phyloP scores from a whole-genome alignment of 306 rosid genomes.

The Cajanus cajan region DNA sequence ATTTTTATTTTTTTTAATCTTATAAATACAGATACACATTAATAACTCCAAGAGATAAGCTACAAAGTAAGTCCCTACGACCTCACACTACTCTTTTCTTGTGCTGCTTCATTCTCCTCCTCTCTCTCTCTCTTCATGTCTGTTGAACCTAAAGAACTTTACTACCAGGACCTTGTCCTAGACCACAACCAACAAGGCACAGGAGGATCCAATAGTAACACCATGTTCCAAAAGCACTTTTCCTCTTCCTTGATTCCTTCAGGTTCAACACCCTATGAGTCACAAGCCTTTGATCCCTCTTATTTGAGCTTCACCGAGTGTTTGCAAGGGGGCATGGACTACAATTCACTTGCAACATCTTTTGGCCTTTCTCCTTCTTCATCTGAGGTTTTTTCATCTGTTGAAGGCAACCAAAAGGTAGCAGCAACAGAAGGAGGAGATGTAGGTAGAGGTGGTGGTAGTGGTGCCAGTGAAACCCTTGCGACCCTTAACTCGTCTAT shows the following conservation, averaged over 20 bases:
- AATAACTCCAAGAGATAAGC: slow-evolving; percentile 36
- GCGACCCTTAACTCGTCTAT: slow-evolving; percentile 58
- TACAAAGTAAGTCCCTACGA: slow-evolving; percentile 5
- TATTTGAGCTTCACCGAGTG: slow-evolving; percentile 58
- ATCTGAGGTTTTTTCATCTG: slow-evolving; percentile 55
- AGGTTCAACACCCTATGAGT: slow-evolving; percentile 33
- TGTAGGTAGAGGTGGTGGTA: neutral
- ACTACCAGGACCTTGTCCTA: slow-evolving; percentile 50
- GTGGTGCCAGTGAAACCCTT: slow-evolving; percentile 36
- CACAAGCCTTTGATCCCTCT: slow-evolving; percentile 52
- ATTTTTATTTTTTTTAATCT: neutral
- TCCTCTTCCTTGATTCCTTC: slow-evolving; percentile 21
- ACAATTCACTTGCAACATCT: slow-evolving; percentile 53
- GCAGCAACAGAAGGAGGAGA: slow-evolving; percentile 2
- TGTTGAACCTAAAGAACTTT: slow-evolving; percentile 50
- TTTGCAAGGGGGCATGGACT: slow-evolving; percentile 58
- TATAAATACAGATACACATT: slow-evolving; percentile 30
- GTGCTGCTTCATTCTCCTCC: neutral
- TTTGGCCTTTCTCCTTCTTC: slow-evolving; percentile 72
- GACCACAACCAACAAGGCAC: slow-evolving; percentile 34
- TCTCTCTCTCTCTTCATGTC: slow-evolving; percentile 55
- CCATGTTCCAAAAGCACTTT: slow-evolving; percentile 41
- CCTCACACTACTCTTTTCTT: slow-evolving; percentile 16
- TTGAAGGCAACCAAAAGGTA: slow-evolving; percentile 42
- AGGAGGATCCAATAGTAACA: slow-evolving; percentile 26